Base-by-base conservation (phyloP, 2,329 filamentous ascomycete genomes). In the Neofusicoccum parvum region DNA sequence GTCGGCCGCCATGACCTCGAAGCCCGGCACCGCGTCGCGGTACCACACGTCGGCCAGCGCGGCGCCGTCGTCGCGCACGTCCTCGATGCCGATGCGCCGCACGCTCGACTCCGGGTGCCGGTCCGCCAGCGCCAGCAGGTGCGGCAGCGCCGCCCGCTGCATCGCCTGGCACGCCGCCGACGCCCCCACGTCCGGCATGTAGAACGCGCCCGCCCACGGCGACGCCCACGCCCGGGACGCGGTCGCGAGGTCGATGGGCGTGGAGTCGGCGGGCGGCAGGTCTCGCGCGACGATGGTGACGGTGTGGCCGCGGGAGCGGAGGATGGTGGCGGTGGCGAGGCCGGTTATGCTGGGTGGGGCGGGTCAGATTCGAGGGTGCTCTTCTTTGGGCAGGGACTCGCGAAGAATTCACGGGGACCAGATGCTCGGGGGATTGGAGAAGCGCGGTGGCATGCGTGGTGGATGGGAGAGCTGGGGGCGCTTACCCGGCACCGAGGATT, bases 121-220 rank as follows among this genome's bases (percentile, higher is more conserved):
- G 23, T 49, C 63, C 11, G 68, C 68, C 14, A 70, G 67, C 10
- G n/a, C 17, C 60, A 64, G 65, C 20, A 69, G 62, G 27, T 65
- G 51, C 17, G 67, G 63, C 17, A 68, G 67, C 3, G 67, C 54
- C 27, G 62, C 69, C 23, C 53, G 65, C 63, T 76, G 75, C 71
- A 77, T 75, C 63, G 69, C 65, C 53, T 72, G 67, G 48, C 74
- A 72, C 14, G 12, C 23, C 3, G 68, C 66, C 1, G 46, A 56
- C 3, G 69, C 70, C 6, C 50, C 43, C 50, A 67, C 59, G 36
- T 72, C 68, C 5, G 72, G 70, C 7, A 76, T 67, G 66, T 70
- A 76, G 48, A 69, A 69, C 9, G 72, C 75, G n/a, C 75, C 75
- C 0, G 76, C 76, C 71, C 72, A 77, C 5, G 74, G 75, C 59